phyloP scores from a whole-genome alignment of 2,329 filamentous ascomycete genomes.

The Aaosphaeria arxii region DNA sequence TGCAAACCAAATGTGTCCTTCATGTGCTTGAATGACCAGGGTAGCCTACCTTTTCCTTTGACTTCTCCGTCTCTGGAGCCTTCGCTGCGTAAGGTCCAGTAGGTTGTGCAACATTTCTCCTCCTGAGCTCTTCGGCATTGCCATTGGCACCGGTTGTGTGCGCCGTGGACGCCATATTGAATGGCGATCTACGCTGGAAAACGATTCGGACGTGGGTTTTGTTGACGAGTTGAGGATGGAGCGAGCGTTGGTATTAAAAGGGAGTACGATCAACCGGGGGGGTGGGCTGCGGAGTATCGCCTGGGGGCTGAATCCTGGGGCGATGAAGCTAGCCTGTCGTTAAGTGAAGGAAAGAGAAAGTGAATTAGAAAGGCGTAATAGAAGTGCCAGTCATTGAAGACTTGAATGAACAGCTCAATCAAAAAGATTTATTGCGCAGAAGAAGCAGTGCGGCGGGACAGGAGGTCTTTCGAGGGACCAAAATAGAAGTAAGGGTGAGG shows the following conservation, averaged over 20 bases:
- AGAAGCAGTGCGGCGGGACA: too few relatives aligned
- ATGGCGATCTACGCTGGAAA: not conserved
- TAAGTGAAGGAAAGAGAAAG: conserved; percentile 12
- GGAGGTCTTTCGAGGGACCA: too few relatives aligned
- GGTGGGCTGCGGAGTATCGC: not conserved
- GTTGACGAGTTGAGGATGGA: not conserved
- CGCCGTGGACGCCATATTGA: conserved; percentile 28
- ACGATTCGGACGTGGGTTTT: not conserved
- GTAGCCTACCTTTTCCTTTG: conserved; percentile 44
- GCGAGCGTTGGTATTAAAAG: not conserved
- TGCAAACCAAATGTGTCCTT: conserved; percentile 2
- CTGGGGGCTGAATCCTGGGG: conserved; percentile 8
- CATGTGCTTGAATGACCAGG: conserved; percentile 1
- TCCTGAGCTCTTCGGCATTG: conserved; percentile 44
- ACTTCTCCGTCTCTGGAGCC: conserved; percentile 42
- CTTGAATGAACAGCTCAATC: too few relatives aligned
- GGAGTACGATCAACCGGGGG: too few relatives aligned
- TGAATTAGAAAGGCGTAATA: conserved; percentile 14
- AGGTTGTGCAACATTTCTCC: conserved; percentile 41
- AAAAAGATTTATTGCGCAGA: too few relatives aligned
- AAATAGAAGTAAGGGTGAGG: too few relatives aligned
- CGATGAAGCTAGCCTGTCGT: not conserved
- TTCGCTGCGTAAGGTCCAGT: conserved; percentile 23
- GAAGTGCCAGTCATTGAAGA: conserved; percentile 8
- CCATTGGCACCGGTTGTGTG: conserved; percentile 40